These are phyloP conservation scores for Kitagawia praeruptora DNA, from an alignment of 129 eudicot species.

Conservation along the genomic window DNA sequence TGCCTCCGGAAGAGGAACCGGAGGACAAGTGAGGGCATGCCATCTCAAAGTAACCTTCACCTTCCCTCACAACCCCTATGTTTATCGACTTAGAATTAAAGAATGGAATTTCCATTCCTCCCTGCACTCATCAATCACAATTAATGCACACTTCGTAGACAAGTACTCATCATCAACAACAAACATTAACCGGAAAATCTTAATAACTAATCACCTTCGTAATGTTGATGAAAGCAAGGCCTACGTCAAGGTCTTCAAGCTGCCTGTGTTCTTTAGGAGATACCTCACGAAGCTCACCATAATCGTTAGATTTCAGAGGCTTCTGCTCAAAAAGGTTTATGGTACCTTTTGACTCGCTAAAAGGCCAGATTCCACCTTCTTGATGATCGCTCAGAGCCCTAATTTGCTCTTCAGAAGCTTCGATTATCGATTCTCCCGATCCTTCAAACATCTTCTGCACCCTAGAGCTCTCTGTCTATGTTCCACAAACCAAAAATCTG, in stretches of 20 bases:
- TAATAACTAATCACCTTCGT: conserved; percentile 28
- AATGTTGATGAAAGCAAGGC: conserved; percentile 47
- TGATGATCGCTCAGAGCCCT: conserved; percentile 41
- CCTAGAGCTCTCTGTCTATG: conserved; percentile 33
- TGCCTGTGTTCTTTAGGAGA: conserved; percentile 26
- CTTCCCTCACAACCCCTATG: conserved; percentile 14
- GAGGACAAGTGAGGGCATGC: conserved; percentile 45
- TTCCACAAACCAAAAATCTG: not conserved
- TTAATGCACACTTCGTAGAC: not conserved
- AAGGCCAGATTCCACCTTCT: conserved; percentile 59
- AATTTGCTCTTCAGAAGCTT: conserved; percentile 65
- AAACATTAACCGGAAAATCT: not conserved
- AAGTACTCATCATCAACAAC: not conserved
- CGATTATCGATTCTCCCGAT: conserved; percentile 30
- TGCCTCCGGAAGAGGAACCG: not conserved
- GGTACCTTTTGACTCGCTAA: conserved; percentile 41
- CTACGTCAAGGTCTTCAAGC: conserved; percentile 35
- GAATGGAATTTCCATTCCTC: conserved; percentile 9
- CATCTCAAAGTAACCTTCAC: conserved; percentile 26
- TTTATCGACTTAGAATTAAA: conserved; percentile 27
- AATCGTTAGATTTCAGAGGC: conserved; percentile 30
- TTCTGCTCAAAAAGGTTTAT: conserved; percentile 35
- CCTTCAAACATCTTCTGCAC: conserved; percentile 27
- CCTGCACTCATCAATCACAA: not conserved
- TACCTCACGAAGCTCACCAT: conserved; percentile 43